phyloP scores from a whole-genome alignment of 2,329 filamentous ascomycete genomes.

The Neofusicoccum laricinum region DNA sequence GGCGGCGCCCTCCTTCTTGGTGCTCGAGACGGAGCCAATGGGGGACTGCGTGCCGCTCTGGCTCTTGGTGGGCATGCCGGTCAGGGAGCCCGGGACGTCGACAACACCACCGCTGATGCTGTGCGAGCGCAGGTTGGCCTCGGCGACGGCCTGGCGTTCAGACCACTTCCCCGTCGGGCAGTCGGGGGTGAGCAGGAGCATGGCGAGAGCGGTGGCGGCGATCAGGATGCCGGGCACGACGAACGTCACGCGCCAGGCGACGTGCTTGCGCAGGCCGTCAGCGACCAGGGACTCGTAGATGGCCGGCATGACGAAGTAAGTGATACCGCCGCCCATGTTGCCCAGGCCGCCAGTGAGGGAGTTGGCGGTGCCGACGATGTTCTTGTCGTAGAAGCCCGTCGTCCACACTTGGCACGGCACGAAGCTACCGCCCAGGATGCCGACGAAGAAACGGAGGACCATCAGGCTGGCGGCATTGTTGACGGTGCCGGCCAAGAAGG shows the following conservation, averaged over 20 bases:
- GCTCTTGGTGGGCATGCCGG: slow-evolving; percentile 47
- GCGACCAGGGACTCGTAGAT: slow-evolving; percentile 74
- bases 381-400: slow-evolving; percentile 91
- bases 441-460: slow-evolving; percentile 73
- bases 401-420: slow-evolving; percentile 91
- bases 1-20: slow-evolving; percentile 34
- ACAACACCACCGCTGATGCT: slow-evolving; percentile 48
- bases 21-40: slow-evolving; percentile 31
- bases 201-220: slow-evolving; percentile 60
- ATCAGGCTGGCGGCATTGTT: slow-evolving; percentile 67
- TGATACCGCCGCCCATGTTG: slow-evolving; percentile 85
- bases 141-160: slow-evolving; percentile 61
- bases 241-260: slow-evolving; percentile 82
- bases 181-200: slow-evolving; percentile 74
- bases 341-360: slow-evolving; percentile 81
- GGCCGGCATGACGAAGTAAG: slow-evolving; percentile 91
- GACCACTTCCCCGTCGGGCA: slow-evolving; percentile 81
- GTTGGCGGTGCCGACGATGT: slow-evolving; percentile 85
- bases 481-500: slow-evolving; percentile 76
- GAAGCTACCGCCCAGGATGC: slow-evolving; percentile 73
- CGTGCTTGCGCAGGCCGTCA: slow-evolving; percentile 59
- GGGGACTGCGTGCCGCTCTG: slow-evolving; percentile 27
- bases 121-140: slow-evolving; percentile 49
- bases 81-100: slow-evolving; percentile 33
- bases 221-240: slow-evolving; percentile 80